A percentile compares a stretch with the other conserved stretches of the same genome.
Evolutionary conservation across 2,329 filamentous ascomycete species (phyloP).

Genomic region (Fusarium brachygibbosum): DNA sequence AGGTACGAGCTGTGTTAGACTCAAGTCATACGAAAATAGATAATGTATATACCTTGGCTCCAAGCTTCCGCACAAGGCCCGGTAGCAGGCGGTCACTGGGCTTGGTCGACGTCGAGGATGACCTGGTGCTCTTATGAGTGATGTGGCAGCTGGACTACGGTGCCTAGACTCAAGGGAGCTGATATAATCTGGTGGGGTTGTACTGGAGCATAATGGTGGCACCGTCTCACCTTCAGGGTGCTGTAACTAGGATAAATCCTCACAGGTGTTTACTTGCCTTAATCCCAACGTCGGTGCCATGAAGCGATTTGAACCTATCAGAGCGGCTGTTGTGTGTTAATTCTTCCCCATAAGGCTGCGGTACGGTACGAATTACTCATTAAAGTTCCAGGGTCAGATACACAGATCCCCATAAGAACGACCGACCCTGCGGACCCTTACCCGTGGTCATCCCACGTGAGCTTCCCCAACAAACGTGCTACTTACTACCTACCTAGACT

Average conservation of each 20-base stretch:
- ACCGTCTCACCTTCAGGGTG: constrained; percentile 14
- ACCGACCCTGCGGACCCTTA: constrained; percentile 29
- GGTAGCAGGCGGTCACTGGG: neutral
- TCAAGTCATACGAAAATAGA: neutral
- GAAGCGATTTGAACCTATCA: constrained; percentile 1
- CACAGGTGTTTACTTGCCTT: constrained; percentile 19
- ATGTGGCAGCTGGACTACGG: constrained; percentile 37
- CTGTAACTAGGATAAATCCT: neutral
- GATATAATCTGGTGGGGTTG: constrained; percentile 32
- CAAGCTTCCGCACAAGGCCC: constrained; percentile 7
- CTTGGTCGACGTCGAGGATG: constrained; percentile 1
- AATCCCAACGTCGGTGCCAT: constrained; percentile 10
- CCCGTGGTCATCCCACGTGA: constrained; percentile 45
- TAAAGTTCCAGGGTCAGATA: constrained; percentile 19
- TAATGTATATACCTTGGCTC: neutral
- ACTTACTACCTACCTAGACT: neutral
- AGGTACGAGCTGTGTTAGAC: neutral
- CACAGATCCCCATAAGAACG: constrained; percentile 2
- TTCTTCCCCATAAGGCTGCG: neutral
- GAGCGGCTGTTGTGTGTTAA: neutral
- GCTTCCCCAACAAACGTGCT: constrained; percentile 45
- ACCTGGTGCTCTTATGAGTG: constrained; percentile 31
- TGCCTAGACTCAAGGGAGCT: constrained; percentile 5
- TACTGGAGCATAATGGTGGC: constrained; percentile 18
- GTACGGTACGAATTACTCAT: constrained; percentile 8